Conservation (phyloP, 352 stramenopile species). For the Pythium dissotocum region DNA sequence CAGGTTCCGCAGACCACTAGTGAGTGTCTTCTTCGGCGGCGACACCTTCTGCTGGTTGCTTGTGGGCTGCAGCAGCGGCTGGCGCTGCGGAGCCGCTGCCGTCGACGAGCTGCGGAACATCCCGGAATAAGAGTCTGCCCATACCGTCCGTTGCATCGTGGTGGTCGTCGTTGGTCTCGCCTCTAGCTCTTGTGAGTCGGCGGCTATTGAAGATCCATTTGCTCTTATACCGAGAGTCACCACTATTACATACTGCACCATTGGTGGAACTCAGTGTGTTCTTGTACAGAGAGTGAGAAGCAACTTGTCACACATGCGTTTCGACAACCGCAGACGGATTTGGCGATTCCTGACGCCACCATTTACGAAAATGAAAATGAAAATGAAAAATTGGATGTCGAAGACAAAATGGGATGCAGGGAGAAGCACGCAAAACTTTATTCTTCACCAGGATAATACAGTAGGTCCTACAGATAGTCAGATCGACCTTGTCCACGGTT, state of each 20-base stretch:
- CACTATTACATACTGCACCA: neutral
- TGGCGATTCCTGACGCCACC: neutral
- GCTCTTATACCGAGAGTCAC: neutral
- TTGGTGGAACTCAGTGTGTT: neutral
- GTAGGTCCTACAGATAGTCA: neutral
- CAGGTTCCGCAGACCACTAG: conserved; percentile 9
- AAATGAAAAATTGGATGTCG: neutral
- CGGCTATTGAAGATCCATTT: neutral
- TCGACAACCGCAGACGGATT: neutral
- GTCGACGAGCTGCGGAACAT: conserved; percentile 15
- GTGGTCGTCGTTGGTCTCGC: neutral
- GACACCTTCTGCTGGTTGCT: conserved; percentile 5
- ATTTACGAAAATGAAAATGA: neutral
- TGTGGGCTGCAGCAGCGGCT: conserved; percentile 1
- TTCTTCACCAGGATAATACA: neutral
- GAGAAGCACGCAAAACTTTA: conserved; percentile 1
- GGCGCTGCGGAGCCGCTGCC: conserved; percentile 10
- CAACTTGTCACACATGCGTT: neutral
- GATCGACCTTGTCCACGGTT: neutral
- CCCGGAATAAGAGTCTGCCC: neutral
- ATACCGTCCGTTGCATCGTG: neutral
- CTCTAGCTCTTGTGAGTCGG: neutral
- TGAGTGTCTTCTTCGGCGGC: neutral
- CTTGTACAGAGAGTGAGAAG: conserved; percentile 2
- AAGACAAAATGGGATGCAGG: neutral